Base-by-base conservation (phyloP, 2,329 filamentous ascomycete species). In the Trichophyton simii region DNA sequence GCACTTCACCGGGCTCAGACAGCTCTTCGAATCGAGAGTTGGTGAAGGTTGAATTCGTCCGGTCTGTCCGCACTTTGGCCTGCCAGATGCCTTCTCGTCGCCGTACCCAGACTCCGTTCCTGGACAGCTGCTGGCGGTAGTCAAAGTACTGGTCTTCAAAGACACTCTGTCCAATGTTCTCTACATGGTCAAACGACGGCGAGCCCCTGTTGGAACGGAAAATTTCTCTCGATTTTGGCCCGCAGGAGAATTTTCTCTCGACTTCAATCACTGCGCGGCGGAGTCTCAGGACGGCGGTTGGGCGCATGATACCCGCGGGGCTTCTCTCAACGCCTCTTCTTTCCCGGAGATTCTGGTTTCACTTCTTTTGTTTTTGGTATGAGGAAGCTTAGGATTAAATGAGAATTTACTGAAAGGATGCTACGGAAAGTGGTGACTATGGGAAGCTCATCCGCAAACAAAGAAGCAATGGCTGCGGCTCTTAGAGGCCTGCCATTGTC, bases 141-240 rank as follows among this genome's bases (percentile, higher is more conserved):
- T 72, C 68, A 63, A 66, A 72, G 63, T 72, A 72, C 15, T 62
- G 59, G 57, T 72, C 69, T 52, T 66, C 64, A 41, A 71, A 66
- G 31, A 22, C 58, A 28, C 55, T 60, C 22, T 59, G 48, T 25
- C 66, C 66, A 15, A 65, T 62, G 62, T 65, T 61, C 8, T 60
- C 41, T 20, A 67, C 48, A 28, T 50, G 60, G n/a, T 22, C 41
- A 57, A 69, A 68, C 34, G 63, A 59, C n/a, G 67, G 67, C 20
- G 58, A 57, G 9, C 67, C 64, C 36, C 60, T 62, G 57, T 67
- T 67, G 3, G 15, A 28, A 52, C 58, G 61, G 50, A 68, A 64
- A 5, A 42, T 57, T 20, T 63, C 57, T 18, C 58, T 20, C 22
- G 59, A 59, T 2, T 25, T 54, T n/a, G 61, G 64, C 46, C 60